Conservation (phyloP, 176 grass and related monocot genomes). For the Triticum dicoccoides region DNA sequence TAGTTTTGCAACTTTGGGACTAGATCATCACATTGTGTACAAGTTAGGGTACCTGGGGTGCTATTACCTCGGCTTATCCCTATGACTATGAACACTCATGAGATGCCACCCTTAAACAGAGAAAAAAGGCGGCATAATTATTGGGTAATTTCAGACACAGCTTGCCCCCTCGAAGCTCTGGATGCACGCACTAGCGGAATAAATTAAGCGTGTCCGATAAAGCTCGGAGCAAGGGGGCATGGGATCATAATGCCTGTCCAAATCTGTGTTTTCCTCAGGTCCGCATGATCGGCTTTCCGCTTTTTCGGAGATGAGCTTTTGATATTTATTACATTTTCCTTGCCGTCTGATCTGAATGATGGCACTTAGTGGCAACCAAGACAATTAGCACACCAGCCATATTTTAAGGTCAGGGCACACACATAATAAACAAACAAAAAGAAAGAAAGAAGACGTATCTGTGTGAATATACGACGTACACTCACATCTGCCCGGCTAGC, state of each 20-base stretch:
- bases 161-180: neutral
- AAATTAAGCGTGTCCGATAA: conserved; percentile 23
- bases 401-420: neutral
- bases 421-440: too few species aligned
- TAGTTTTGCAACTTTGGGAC: too few species aligned
- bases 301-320: neutral
- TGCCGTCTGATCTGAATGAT: neutral
- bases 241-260: conserved; percentile 18
- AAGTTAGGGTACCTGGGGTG: too few species aligned
- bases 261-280: conserved; percentile 18
- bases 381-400: neutral
- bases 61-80: neutral
- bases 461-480: neutral
- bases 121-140: conserved; percentile 20
- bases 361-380: neutral
- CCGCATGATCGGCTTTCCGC: conserved; percentile 22
- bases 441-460: too few species aligned
- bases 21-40: too few species aligned
- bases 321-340: neutral
- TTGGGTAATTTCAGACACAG: neutral
- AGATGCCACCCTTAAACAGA: neutral
- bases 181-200: neutral
- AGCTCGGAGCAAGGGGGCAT: conserved; percentile 20
- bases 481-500: neutral
- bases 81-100: neutral